Conservation (phyloP, 1,284 basidiomycete genomes). For the Ceratobasidium sp. region DNA sequence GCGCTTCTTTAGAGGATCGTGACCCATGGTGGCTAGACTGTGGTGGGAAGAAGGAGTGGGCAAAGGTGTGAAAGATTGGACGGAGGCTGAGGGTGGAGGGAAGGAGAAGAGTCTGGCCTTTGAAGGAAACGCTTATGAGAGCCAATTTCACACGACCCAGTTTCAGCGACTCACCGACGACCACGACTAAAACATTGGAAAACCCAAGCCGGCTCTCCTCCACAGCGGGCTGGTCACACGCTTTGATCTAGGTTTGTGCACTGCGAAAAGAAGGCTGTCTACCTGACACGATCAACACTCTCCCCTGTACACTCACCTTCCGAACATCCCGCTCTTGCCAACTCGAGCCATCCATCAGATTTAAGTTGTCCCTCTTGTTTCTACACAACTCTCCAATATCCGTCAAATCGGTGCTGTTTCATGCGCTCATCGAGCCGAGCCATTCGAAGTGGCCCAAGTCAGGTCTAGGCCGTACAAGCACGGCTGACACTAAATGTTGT, state of each 20-base stretch:
- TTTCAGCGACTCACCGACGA: slow-evolving; percentile 31
- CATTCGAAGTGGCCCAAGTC: background rate
- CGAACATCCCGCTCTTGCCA: slow-evolving; percentile 5
- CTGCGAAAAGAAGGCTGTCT: slow-evolving; percentile 31
- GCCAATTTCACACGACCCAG: slow-evolving; percentile 37
- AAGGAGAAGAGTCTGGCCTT: slow-evolving; percentile 20
- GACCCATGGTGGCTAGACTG: slow-evolving; percentile 14
- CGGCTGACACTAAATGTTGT: background rate
- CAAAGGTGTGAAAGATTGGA: slow-evolving; percentile 11
- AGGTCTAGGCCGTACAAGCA: background rate
- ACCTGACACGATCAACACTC: background rate
- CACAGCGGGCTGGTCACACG: slow-evolving; percentile 13
- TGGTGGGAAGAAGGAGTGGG: slow-evolving; percentile 3
- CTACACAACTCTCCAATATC: background rate
- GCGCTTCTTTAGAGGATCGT: slow-evolving; percentile 73
- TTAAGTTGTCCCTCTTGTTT: background rate
- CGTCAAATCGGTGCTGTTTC: slow-evolving; percentile 4
- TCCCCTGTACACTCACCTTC: background rate
- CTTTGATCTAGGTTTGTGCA: slow-evolving; percentile 22
- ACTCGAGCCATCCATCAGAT: slow-evolving; percentile 22
- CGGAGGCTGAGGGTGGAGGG: slow-evolving; percentile 20
- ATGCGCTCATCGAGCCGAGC: background rate
- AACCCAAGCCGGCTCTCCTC: background rate
- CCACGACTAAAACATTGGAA: slow-evolving; percentile 8
- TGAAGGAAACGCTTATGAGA: slow-evolving; percentile 42